phyloP scores from a whole-genome alignment of 768 basidiomycete genomes.

The Macrocybe gigantea region DNA sequence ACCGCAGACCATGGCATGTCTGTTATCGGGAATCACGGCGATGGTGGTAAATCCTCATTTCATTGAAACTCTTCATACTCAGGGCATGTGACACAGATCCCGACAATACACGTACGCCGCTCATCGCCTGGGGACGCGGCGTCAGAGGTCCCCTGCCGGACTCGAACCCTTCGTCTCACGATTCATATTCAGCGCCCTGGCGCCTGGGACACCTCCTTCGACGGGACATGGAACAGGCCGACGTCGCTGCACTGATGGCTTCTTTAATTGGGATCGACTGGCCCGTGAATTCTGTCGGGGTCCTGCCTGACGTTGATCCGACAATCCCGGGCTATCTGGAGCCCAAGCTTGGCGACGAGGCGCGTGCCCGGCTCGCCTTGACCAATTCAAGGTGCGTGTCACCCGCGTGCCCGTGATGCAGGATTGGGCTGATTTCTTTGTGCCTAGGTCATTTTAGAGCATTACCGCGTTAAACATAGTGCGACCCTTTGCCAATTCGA shows the following conservation, averaged over 20 bases:
- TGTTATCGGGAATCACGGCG: slow-evolving; percentile 82
- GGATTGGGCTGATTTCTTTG: neutral
- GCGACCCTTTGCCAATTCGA: slow-evolving; percentile 10
- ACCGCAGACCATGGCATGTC: slow-evolving; percentile 93
- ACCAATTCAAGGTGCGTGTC: slow-evolving; percentile 54
- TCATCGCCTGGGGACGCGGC: slow-evolving; percentile 79
- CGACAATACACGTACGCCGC: slow-evolving; percentile 82
- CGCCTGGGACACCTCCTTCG: slow-evolving; percentile 49
- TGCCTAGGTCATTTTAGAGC: slow-evolving; percentile 61
- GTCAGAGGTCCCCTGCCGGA: slow-evolving; percentile 65
- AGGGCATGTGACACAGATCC: slow-evolving; percentile 50
- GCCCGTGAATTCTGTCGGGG: slow-evolving; percentile 81
- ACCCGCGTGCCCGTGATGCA: neutral
- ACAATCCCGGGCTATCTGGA: slow-evolving; percentile 52
- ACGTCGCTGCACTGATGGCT: slow-evolving; percentile 75
- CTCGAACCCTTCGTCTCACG: slow-evolving; percentile 54
- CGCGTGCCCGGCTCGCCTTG: slow-evolving; percentile 47
- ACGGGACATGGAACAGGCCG: slow-evolving; percentile 80
- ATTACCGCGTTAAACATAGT: slow-evolving; percentile 78
- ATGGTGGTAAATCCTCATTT: slow-evolving; percentile 52
- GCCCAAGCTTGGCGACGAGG: slow-evolving; percentile 37
- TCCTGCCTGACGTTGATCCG: slow-evolving; percentile 70
- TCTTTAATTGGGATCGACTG: slow-evolving; percentile 64
- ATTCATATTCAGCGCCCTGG: slow-evolving; percentile 66
- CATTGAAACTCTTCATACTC: neutral